phyloP scores from a whole-genome alignment of 805 yeast genomes.

The Pichia membranifaciens region DNA sequence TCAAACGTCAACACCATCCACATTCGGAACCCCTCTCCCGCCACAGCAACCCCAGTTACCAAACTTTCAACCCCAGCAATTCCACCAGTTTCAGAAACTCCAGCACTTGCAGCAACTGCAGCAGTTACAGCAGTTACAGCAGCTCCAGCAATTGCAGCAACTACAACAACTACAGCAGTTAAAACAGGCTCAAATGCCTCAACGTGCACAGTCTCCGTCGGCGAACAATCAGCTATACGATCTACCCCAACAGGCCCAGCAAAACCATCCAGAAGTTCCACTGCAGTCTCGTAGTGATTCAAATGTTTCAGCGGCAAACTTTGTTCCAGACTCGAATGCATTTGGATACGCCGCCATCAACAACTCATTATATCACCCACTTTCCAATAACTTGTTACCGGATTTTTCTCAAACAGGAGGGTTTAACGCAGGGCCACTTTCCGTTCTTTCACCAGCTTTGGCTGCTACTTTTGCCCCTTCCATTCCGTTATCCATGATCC shows the following conservation, averaged over 20 bases:
- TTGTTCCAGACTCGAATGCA: neutral
- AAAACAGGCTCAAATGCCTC: conserved; percentile 3
- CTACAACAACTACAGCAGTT: conserved; percentile 11
- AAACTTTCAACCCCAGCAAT: neutral
- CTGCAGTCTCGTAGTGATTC: conserved; percentile 10
- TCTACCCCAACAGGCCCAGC: neutral
- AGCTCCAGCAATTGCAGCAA: conserved; percentile 12
- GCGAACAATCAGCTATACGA: neutral
- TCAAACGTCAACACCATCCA: no score
- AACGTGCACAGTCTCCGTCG: neutral
- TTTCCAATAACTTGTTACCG: neutral
- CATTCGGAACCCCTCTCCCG: neutral
- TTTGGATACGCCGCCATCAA: neutral
- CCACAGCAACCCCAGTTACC: neutral
- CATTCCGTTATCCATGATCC: conserved; percentile 3
- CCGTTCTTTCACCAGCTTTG: neutral
- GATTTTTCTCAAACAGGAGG: neutral
- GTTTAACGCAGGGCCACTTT: neutral
- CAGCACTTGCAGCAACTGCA: conserved; percentile 8
- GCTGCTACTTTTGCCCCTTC: conserved; percentile 7
- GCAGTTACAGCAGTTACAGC: conserved; percentile 13
- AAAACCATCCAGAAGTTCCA: neutral
- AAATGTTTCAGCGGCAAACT: conserved; percentile 2
- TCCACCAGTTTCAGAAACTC: conserved; percentile 7
- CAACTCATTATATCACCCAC: neutral